Conservation (phyloP, 148 eudicot species). For the Diospyros lotus region DNA sequence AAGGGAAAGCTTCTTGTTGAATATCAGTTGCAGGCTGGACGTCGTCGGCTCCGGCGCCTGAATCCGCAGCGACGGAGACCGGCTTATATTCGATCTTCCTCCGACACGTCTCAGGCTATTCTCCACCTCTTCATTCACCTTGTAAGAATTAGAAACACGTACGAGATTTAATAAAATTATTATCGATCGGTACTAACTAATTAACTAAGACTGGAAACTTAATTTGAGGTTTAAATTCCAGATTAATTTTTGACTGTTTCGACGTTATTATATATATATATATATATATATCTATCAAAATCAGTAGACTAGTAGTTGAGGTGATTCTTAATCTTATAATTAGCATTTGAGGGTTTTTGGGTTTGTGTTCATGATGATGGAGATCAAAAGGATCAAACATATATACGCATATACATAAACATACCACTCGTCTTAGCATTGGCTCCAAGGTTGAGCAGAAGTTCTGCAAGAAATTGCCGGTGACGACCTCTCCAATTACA, state of each 20-base stretch:
- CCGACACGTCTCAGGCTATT: constrained; percentile 28
- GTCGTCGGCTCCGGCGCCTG: constrained; percentile 32
- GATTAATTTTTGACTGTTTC: too few relatives aligned
- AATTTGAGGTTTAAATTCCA: too few relatives aligned
- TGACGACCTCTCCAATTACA: constrained; percentile 47
- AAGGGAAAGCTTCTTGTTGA: constrained; percentile 25
- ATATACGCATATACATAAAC: too few relatives aligned
- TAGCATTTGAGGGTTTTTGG: too few relatives aligned
- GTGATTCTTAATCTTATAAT: too few relatives aligned
- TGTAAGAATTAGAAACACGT: background rate
- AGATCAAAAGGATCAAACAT: background rate
- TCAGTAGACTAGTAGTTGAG: too few relatives aligned
- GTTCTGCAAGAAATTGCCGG: constrained; percentile 36
- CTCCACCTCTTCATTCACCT: constrained; percentile 72
- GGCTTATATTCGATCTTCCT: constrained; percentile 19
- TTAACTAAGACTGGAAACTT: too few relatives aligned
- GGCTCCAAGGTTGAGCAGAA: constrained; percentile 54
- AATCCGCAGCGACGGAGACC: constrained; percentile 35
- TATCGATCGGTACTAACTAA: too few relatives aligned
- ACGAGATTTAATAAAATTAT: too few relatives aligned
- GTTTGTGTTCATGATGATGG: too few relatives aligned
- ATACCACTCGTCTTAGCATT: constrained; percentile 65
- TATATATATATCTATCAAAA: too few relatives aligned
- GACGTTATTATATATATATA: too few relatives aligned
- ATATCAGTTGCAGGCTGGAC: constrained; percentile 35